Conservation (phyloP, 768 basidiomycete species). For the Amanita inopinata region DNA sequence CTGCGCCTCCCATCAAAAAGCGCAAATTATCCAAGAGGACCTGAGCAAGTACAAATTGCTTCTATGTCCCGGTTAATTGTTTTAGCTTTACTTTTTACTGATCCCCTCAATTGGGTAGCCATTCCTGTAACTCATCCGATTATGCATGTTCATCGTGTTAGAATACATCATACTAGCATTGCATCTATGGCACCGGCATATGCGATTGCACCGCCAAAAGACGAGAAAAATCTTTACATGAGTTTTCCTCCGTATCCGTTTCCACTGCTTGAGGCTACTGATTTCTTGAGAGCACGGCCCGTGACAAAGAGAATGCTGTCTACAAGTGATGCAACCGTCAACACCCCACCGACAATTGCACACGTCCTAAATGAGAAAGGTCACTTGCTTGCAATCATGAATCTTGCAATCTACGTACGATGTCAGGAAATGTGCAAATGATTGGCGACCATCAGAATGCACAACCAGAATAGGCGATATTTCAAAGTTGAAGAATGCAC, state of each 20-base stretch:
- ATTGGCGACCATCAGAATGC: constrained; percentile 84
- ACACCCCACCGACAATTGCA: constrained; percentile 94
- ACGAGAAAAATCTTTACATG: constrained; percentile 24
- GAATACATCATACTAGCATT: too few species aligned
- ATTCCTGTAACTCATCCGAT: background rate
- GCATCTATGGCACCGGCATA: too few species aligned
- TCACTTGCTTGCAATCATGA: constrained; percentile 1
- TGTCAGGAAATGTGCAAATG: constrained; percentile 96
- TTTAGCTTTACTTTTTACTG: background rate
- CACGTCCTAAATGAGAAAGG: constrained; percentile 54
- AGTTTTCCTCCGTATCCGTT: constrained; percentile 29
- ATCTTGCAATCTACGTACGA: constrained; percentile 49
- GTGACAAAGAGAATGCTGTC: constrained; percentile 86
- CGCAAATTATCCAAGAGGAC: constrained; percentile 18
- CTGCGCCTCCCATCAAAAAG: constrained; percentile 24
- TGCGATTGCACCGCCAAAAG: constrained; percentile 9
- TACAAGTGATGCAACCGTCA: constrained; percentile 86
- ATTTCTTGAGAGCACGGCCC: constrained; percentile 63
- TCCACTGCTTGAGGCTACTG: constrained; percentile 22
- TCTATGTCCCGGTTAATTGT: background rate
- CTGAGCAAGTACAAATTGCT: background rate
- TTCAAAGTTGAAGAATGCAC: constrained; percentile 89
- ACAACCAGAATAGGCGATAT: constrained; percentile 95
- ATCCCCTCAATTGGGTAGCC: background rate
- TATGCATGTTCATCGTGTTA: background rate